Evolutionary conservation across 2,329 filamentous ascomycete species (phyloP).

Genomic region (Aspergillus sp.): DNA sequence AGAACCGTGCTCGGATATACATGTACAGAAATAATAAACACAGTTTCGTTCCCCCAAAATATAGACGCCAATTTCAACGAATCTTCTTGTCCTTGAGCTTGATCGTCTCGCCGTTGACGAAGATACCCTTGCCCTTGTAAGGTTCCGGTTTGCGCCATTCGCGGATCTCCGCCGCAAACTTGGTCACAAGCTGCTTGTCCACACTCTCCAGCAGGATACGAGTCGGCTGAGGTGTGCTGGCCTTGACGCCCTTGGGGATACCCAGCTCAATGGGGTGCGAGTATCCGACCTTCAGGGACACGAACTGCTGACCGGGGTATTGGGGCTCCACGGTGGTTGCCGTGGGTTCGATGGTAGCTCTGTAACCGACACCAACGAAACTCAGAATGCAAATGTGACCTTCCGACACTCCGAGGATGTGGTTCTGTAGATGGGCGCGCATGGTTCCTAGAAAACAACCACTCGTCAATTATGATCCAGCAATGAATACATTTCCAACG

Average conservation of each 20-base stretch:
- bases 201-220: slow-evolving; percentile 86
- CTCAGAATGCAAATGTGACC: slow-evolving; percentile 92
- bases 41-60: slow-evolving; percentile 29
- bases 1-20: slow-evolving; percentile 28
- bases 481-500: not conserved
- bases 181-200: slow-evolving; percentile 82
- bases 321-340: slow-evolving; percentile 66
- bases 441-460: slow-evolving; percentile 67
- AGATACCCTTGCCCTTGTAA: slow-evolving; percentile 99
- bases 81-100: slow-evolving; percentile 98
- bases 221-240: slow-evolving; percentile 86
- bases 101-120: slow-evolving; percentile 96
- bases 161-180: slow-evolving; percentile 86
- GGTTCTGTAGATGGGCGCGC: slow-evolving; percentile 84
- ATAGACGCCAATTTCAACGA: slow-evolving; percentile 60
- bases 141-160: slow-evolving; percentile 91
- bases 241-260: slow-evolving; percentile 79
- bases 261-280: slow-evolving; percentile 92
- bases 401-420: slow-evolving; percentile 92
- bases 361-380: slow-evolving; percentile 92
- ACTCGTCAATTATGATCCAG: slow-evolving; percentile 21
- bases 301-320: slow-evolving; percentile 82
- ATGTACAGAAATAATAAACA: slow-evolving; percentile 30
- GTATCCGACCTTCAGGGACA: slow-evolving; percentile 93
- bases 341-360: slow-evolving; percentile 78